phyloP scores from a whole-genome alignment of 139 green algal genomes.

The Volvox reticuliferus region DNA sequence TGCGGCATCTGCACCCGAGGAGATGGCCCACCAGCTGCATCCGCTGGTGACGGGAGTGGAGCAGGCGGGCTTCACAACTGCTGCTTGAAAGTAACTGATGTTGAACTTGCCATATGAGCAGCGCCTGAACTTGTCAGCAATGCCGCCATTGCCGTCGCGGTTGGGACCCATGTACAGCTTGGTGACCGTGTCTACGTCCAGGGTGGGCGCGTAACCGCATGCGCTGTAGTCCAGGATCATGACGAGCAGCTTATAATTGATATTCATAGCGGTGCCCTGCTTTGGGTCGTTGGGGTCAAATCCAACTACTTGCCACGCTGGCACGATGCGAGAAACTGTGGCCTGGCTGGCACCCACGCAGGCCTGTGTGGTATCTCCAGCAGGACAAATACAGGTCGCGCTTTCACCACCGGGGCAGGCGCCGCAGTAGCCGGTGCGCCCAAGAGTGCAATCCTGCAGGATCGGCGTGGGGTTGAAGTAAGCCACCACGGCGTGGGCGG shows the following conservation, averaged over 20 bases:
- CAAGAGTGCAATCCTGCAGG: no score
- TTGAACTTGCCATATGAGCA: slow-evolving; percentile 21
- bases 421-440: neutral
- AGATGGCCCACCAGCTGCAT: neutral
- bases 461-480: no score
- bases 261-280: neutral
- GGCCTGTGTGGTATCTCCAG: neutral
- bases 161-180: neutral
- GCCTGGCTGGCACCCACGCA: neutral
- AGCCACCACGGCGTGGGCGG: no score
- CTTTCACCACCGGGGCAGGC: neutral
- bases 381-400: neutral
- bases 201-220: neutral
- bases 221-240: slow-evolving; percentile 4
- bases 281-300: neutral
- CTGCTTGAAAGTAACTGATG: neutral
- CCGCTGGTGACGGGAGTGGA: neutral
- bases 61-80: neutral
- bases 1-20: neutral
- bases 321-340: neutral
- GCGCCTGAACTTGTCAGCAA: neutral
- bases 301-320: neutral
- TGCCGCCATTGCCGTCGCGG: neutral
- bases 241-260: neutral
- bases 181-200: neutral